Conservation (phyloP, 768 basidiomycete species). For the Solioccasus polychromus region DNA sequence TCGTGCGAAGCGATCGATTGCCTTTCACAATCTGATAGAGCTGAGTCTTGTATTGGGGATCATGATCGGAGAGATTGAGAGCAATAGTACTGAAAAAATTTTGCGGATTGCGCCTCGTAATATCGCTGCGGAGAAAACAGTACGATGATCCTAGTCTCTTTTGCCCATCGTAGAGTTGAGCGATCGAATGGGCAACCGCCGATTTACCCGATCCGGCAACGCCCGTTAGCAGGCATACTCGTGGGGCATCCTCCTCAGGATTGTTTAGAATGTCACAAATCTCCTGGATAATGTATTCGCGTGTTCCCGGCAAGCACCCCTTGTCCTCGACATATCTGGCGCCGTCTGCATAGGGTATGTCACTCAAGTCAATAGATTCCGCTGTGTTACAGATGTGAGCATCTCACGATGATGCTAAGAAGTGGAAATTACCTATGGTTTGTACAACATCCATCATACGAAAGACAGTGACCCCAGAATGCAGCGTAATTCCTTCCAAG, state of each 20-base stretch:
- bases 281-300: slow-evolving; percentile 13
- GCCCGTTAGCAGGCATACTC: slow-evolving; percentile 28
- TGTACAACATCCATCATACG: slow-evolving; percentile 18
- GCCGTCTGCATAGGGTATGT: slow-evolving; percentile 21
- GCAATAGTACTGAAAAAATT: slow-evolving; percentile 35
- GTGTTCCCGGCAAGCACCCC: slow-evolving; percentile 19
- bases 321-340: slow-evolving; percentile 24
- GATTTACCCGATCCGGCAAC: slow-evolving; percentile 32
- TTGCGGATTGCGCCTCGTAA: slow-evolving; percentile 19
- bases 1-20: slow-evolving; percentile 23
- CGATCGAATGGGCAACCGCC: slow-evolving; percentile 30
- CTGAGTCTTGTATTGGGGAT: slow-evolving; percentile 22
- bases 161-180: slow-evolving; percentile 24
- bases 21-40: slow-evolving; percentile 16
- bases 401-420: not conserved
- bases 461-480: slow-evolving; percentile 16
- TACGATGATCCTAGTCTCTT: slow-evolving; percentile 31
- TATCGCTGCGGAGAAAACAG: slow-evolving; percentile 23
- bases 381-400: slow-evolving; percentile 2
- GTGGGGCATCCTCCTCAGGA: slow-evolving; percentile 11
- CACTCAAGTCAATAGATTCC: slow-evolving; percentile 17
- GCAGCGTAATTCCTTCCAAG: slow-evolving; percentile 14
- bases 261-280: slow-evolving; percentile 18
- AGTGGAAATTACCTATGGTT: slow-evolving; percentile 1
- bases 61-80: slow-evolving; percentile 30